Conservation (phyloP, 345 rosid species). For the Syzygium jambos region DNA sequence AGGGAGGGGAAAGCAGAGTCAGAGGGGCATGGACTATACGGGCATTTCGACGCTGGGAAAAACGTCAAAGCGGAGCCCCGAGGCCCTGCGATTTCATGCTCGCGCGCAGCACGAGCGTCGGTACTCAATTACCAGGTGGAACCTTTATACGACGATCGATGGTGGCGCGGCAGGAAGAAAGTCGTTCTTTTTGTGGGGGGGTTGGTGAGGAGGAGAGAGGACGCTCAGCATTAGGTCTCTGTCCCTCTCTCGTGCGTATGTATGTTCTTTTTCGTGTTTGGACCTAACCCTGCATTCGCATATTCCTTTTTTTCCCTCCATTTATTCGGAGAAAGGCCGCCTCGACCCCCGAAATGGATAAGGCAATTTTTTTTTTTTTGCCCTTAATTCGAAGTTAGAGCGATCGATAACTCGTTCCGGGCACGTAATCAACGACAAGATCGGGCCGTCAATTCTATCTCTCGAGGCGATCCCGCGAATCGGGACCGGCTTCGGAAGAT, state of each 20-base stretch:
- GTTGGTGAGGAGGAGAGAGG: neutral
- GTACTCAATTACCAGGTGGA: no score
- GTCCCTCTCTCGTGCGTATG: no score
- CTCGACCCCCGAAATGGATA: neutral
- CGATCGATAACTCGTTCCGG: no score
- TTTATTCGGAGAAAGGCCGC: neutral
- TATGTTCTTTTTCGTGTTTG: neutral
- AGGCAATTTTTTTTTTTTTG: rapidly evolving
- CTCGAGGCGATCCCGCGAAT: no score
- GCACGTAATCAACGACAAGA: neutral
- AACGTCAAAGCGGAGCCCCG: neutral
- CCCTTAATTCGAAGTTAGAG: no score
- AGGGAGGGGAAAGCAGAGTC: neutral
- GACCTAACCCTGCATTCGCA: neutral
- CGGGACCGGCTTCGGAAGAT: no score
- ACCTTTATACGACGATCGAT: no score
- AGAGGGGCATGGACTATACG: neutral
- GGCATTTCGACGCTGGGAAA: slow-evolving; percentile 14
- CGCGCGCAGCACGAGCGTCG: no score
- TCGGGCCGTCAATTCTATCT: neutral
- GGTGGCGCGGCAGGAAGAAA: no score
- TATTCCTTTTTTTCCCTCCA: neutral
- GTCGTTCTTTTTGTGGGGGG: neutral
- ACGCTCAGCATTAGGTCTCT: neutral
- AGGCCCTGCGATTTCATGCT: neutral